Evolutionary conservation across 208 protist genomes (phyloP), one percentile per base, ranked within the genome.

Genomic region (Leishmania mexicana): DNA sequence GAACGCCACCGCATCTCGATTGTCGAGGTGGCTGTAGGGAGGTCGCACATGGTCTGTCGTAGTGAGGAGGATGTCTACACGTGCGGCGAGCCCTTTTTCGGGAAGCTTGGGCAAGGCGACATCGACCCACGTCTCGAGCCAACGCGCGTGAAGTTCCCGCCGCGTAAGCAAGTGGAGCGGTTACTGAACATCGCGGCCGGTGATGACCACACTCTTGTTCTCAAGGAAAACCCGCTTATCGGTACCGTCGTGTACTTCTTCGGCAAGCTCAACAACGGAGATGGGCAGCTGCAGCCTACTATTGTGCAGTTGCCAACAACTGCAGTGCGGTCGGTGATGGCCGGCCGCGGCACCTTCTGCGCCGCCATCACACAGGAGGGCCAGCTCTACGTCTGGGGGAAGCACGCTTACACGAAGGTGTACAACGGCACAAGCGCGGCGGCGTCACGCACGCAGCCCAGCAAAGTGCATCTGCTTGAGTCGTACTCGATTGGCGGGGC

Each of bases 181-280:
- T 49, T 94, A 0, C 81, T 89, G 51, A 71, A 75, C 67, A 87
- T 97, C 58, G 92, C 94, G 15, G 92, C 92, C 38, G 92, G 94
- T 17, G 92, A 96, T 77, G 92, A 97, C 75, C 86, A 94, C 85
- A 93, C 94, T 28, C 65, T 97, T 65, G 89, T 96, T 40, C 85
- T 97, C 42, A 90, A 90, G 76, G 79, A 92, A 42, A 94, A 90
- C 74, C 70, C 84, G 1, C 83, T 87, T 8, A 87, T 94, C 13
- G 92, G 91, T 38, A 88, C 92, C 28, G 80, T 94, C 21, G 84
- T 97, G 72, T 97, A 97, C 81, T 91, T 92, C 77, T 97, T 95
- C 83, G 94, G 94, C 31, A 86, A 88, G 65, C 84, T 91, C 42
- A 90, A 78, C 81, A 91, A 90, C 77, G 79, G 76, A 15, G 92